Base-by-base conservation (phyloP, 345 rosid species). In the Eucalyptus viminalis region DNA sequence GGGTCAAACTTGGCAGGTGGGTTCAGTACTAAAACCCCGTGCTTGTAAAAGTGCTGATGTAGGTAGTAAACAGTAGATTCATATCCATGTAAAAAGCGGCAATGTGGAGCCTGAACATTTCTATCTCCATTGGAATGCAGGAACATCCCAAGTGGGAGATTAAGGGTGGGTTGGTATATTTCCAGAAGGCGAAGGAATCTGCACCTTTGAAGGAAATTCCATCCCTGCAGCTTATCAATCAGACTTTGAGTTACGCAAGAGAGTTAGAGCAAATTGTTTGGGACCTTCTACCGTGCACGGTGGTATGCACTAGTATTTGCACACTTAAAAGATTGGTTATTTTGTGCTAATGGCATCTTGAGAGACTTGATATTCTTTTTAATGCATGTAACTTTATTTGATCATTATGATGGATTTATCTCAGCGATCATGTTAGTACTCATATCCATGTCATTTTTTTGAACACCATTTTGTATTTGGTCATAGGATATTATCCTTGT, bases 241-340 rank as follows among this genome's bases (percentile, higher is more conserved):
- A 49, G 15, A 49, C 50, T 49, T 49, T 49, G 50, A 49, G 50
- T 49, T 12, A 12, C 2, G 50, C 15, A 49, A 49, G 49, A 49
- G 15, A 49, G 15, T 49, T 49, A 0, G 50, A 49, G 50, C 6
- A 0, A 0, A 62, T 13, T 62, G 3, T 27, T 62, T 6, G 0
- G 69, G 3, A 62, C 31, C 69, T 62, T n/a, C 31, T 13, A 1
- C 34, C 29, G 17, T 27, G 34, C 9, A 4, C 0, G 31, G 31
- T 27, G 6, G 15, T 60, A 1, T 60, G 67, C 67, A 11, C 31
- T 12, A 0, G 67, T 49, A 13, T 49, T 12, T 13, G 50, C 50
- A 49, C 50, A 49, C 50, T 49, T 49, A 1, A 12, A 0, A 49
- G 50, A 0, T 49, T 49, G 15, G 15, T 11, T 60, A 6, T 65